Base-by-base conservation (phyloP, 371 early-diverging fungal species). In the Fennellomyces sp. region DNA sequence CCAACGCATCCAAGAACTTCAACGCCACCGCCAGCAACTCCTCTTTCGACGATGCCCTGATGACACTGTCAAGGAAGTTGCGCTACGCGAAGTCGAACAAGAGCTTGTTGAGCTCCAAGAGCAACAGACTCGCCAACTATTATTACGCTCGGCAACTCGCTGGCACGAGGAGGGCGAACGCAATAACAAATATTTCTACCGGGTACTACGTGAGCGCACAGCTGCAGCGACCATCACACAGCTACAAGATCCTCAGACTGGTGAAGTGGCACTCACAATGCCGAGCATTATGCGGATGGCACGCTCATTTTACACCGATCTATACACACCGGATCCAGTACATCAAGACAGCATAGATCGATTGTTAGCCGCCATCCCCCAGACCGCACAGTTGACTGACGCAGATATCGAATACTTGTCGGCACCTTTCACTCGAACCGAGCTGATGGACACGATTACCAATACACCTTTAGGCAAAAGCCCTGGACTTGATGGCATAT, bases 101-200 rank as follows among this genome's bases (percentile, higher is more conserved):
- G 58, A 58, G 26, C 10, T 47, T 2, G 33, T 23, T 11, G 26
- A 45, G 29, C 3, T 47, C 13, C 29, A 36, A 12, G 49, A 61
- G 15, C 23, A 61, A 17, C 27, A 50, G 7, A 61, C 36, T 25
- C 13, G 35, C 10, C 62, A 45, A 5, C 25, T 58, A 17, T 29
- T 58, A 29, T 25, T 49, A 21, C 26, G 59, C 25, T 33, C 59
- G 11, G 39, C 49, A 11, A 59, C 62, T 1, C 60, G 66, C 3
- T 73, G 70, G 70, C 47, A 31, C 5, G 74, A 65, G 51, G 28
- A 65, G 26, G 68, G 74, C 0, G 74, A 74, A 52, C 53, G 62
- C 0, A 65, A 58, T 56, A 68, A 64, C 52, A 41, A 58, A 10
- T 69, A 68, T 49, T 74, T 74, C 56, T 70, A 58, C 39, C 12